Evolutionary conservation across 2,329 filamentous ascomycete genomes (phyloP).

Genomic region (Trichophaea hybrida): DNA sequence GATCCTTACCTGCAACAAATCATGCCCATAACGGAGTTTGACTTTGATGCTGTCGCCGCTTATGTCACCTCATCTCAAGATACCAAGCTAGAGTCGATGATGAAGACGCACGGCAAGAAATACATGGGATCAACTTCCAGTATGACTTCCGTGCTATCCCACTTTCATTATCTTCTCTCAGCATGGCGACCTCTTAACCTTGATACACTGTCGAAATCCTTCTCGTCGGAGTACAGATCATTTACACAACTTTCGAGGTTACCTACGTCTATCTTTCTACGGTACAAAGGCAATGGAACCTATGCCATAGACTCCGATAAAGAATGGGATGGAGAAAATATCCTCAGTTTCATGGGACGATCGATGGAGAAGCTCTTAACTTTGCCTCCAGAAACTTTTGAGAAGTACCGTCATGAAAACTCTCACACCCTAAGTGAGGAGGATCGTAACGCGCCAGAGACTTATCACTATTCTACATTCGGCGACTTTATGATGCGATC

Average conservation of each 20-base stretch:
- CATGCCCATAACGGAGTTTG: constrained; percentile 86
- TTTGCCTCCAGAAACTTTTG: constrained; percentile 64
- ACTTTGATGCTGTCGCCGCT: constrained; percentile 69
- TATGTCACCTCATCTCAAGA: constrained; percentile 92
- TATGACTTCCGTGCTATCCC: constrained; percentile 74
- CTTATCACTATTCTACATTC: constrained; percentile 75
- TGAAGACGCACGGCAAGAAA: constrained; percentile 52
- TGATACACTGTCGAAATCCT: constrained; percentile 50
- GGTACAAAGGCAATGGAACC: constrained; percentile 58
- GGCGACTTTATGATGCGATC: constrained; percentile 89
- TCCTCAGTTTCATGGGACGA: constrained; percentile 83
- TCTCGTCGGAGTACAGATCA: constrained; percentile 44
- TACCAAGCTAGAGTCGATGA: constrained; percentile 51
- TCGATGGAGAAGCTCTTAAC: constrained; percentile 95
- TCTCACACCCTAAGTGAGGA: constrained; percentile 56
- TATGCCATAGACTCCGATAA: constrained; percentile 97
- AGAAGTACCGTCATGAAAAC: constrained; percentile 60
- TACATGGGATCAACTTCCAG: constrained; percentile 94
- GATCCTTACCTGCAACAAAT: constrained; percentile 86
- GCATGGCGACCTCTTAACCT: constrained; percentile 61
- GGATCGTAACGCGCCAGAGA: constrained; percentile 56
- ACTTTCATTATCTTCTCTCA: constrained; percentile 88
- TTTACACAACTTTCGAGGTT: constrained; percentile 61
- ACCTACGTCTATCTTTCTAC: constrained; percentile 67
- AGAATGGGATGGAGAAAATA: constrained; percentile 67